Conservation (phyloP, 768 basidiomycete genomes). For the Polyporus arcularius region DNA sequence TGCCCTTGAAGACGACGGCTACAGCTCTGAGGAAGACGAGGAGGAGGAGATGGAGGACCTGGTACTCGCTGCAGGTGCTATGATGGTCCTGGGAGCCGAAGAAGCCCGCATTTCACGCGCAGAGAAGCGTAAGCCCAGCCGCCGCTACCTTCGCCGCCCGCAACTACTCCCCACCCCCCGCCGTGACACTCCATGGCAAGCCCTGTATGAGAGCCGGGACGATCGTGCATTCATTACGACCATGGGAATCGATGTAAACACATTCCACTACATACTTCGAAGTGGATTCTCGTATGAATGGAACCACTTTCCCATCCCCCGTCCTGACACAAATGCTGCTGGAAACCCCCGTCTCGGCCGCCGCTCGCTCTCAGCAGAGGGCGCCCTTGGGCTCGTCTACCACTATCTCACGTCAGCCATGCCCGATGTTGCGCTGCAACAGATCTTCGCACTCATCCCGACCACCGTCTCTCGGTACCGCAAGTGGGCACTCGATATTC, state of each 20-base stretch:
- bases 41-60: not conserved
- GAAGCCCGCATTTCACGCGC: not conserved
- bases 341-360: constrained; percentile 25
- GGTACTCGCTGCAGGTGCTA: not conserved
- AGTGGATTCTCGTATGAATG: constrained; percentile 32
- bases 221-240: constrained; percentile 47
- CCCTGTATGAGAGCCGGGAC: constrained; percentile 30
- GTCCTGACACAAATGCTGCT: constrained; percentile 23
- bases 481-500: constrained; percentile 33
- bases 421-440: constrained; percentile 37
- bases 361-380: constrained; percentile 39
- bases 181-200: constrained; percentile 38
- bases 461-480: constrained; percentile 39
- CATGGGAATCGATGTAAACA: constrained; percentile 33
- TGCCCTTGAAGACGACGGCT: not conserved
- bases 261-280: constrained; percentile 36
- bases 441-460: constrained; percentile 46
- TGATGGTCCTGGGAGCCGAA: not conserved
- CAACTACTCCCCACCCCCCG: constrained; percentile 41
- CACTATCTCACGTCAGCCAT: constrained; percentile 46
- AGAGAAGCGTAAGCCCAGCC: constrained; percentile 9
- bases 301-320: constrained; percentile 30
- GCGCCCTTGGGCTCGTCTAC: constrained; percentile 42
- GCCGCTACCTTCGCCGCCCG: constrained; percentile 32
- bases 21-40: not conserved